A percentile compares a stretch with the other conserved stretches of the same genome.
phyloP scores from a whole-genome alignment of 345 rosid genomes.

The Brassica carinata region DNA sequence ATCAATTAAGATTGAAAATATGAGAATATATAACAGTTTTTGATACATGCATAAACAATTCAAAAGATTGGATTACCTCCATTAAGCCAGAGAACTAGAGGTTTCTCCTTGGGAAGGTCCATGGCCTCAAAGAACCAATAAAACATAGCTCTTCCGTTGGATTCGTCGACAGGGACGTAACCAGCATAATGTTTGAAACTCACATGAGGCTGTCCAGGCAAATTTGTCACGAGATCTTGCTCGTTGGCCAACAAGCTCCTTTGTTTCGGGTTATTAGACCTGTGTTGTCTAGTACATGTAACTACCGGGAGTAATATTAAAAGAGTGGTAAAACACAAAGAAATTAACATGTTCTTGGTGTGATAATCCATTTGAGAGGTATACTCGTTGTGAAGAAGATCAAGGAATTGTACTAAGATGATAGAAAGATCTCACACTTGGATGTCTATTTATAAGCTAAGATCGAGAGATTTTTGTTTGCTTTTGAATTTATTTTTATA shows the following conservation, averaged over 20 bases:
- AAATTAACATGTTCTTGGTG: constrained; percentile 28
- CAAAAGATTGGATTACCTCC: constrained; percentile 61
- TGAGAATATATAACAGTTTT: background rate
- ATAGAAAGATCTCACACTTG: constrained; percentile 19
- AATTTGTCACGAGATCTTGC: constrained; percentile 63
- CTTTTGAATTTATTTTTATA: background rate
- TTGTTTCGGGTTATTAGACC: constrained; percentile 20
- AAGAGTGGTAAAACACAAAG: constrained; percentile 28
- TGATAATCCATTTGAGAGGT: constrained; percentile 26
- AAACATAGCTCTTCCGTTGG: constrained; percentile 78
- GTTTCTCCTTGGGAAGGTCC: constrained; percentile 56
- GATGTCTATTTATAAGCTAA: constrained; percentile 57
- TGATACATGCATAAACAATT: constrained; percentile 7
- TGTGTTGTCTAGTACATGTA: constrained; percentile 34
- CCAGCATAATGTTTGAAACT: constrained; percentile 81
- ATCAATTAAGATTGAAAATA: background rate
- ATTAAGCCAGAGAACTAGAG: constrained; percentile 94
- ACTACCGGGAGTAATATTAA: constrained; percentile 16
- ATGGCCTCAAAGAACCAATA: constrained; percentile 87
- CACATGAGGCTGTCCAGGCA: constrained; percentile 87
- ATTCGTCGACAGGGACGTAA: constrained; percentile 66
- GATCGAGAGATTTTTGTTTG: constrained; percentile 10
- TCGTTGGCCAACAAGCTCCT: constrained; percentile 33
- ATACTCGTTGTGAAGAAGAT: constrained; percentile 13
- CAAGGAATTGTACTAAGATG: constrained; percentile 29